phyloP scores from a whole-genome alignment of 345 rosid species.

The Bruguiera parviflora region DNA sequence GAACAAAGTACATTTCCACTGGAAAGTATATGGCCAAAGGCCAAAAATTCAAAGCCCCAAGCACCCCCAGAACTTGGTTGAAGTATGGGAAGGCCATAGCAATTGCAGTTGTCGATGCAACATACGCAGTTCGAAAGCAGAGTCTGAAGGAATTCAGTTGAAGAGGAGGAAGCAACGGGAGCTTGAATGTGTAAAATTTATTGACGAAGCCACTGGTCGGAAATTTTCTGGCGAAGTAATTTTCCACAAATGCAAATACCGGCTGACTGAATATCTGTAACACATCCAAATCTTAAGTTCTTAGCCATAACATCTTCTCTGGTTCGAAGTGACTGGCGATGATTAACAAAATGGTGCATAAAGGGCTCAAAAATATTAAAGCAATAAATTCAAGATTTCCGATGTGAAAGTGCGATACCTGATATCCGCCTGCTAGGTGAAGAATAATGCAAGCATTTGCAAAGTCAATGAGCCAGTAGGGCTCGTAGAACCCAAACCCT shows the following conservation, averaged over 20 bases:
- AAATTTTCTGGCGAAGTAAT: slow-evolving; percentile 39
- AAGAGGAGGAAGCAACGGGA: slow-evolving; percentile 30
- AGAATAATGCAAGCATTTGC: slow-evolving; percentile 31
- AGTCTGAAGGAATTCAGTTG: slow-evolving; percentile 37
- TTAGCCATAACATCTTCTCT: too few relatives aligned
- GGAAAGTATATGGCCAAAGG: too few relatives aligned
- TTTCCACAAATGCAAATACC: slow-evolving; percentile 55
- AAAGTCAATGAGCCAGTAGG: slow-evolving; percentile 23
- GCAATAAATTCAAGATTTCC: background rate
- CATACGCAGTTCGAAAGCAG: slow-evolving; percentile 44
- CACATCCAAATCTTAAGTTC: too few relatives aligned
- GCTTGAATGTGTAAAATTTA: slow-evolving; percentile 29
- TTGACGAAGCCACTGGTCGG: slow-evolving; percentile 42
- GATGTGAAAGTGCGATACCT: slow-evolving; percentile 31
- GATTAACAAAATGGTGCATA: too few relatives aligned
- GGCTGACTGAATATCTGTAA: slow-evolving; percentile 64
- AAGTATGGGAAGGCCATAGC: slow-evolving; percentile 61
- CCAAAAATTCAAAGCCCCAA: slow-evolving; percentile 67
- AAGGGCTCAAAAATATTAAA: too few relatives aligned
- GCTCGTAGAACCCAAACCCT: slow-evolving; percentile 23
- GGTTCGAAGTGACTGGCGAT: too few relatives aligned
- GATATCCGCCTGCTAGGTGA: slow-evolving; percentile 37
- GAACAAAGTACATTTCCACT: too few relatives aligned
- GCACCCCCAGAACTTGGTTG: slow-evolving; percentile 49
- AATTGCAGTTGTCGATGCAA: slow-evolving; percentile 36